Evolutionary conservation across 768 basidiomycete genomes (phyloP), one percentile per base, ranked within the genome.

Genomic region (Pulveroboletus frians): DNA sequence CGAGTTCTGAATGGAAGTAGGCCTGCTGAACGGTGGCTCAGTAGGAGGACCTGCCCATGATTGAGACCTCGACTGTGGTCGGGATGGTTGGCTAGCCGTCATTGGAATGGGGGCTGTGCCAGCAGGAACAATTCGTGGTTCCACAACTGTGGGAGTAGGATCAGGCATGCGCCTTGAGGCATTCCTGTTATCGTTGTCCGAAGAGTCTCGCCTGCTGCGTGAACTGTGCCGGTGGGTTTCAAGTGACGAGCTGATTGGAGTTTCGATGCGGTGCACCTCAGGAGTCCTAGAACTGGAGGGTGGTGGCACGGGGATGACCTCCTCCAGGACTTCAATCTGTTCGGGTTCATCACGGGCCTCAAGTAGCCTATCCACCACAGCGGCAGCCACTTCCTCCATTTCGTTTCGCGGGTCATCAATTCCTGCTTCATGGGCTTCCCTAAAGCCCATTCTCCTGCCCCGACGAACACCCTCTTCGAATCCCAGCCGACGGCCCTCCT

Each of bases 401-500:
- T 59, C 54, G 8, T 49, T 41, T 10, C 39, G 55, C 23, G 35
- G 53, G 13, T 58, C 54, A 2, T 61, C 54, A 3, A 46, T 15
- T 23, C 26, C 60, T 9, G 31, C 11, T 1, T 57, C 57, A 34
- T 63, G 58, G 6, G 52, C 61, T 17, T 70, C 67, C 34, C 62
- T 55, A 26, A 58, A 55, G 7, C 59, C 68, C 39, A 73, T 50
- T 31, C 50, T 57, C 31, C 70, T 59, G 5, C 69, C 65, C 9
- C 70, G 58, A 30, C 67, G 62, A 32, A 71, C 74, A 45, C 80
- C 81, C 54, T 80, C 73, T 54, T 72, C 71, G 57, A 75, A 79
- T 5, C 82, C 81, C 10, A 73, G 54, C 20, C 72, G 67, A 35
- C 76, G 61, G 5, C 81, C 82, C 54, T 82, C 76, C 45, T 82